Base-by-base conservation (phyloP, 768 basidiomycete species). In the Boletus rubroflammeus region DNA sequence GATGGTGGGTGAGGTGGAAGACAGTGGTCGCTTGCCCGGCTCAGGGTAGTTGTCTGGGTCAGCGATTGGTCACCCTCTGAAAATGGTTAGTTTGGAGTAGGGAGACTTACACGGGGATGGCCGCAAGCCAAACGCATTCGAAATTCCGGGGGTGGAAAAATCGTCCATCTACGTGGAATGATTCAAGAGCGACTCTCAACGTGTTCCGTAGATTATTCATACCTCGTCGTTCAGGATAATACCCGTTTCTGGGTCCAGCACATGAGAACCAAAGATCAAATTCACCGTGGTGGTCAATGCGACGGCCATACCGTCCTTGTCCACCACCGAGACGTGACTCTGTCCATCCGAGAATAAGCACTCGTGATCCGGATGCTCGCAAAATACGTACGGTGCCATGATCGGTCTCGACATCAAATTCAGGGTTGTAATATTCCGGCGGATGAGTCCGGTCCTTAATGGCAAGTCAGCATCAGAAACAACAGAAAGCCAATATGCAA, bases 231-330 rank as follows among this genome's bases (percentile, higher is more conserved):
- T 98, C 39, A 98, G 71, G 47, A 98, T 80, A 28, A 98, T 78
- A 0, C 96, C 95, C 0, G 94, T 97, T 48, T 84, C 79, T 0
- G 88, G 81, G 69, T 96, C 93, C 59, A 96, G 76, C 1, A 98
- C 90, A 53, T 79, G 81, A 3, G 91, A 94, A 15, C 95, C 96
- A 70, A 96, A 98, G 17, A 95, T 75, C 0, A 87, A 72, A 68
- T 98, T 98, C 43, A 98, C 86, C 0, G 95, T 95, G 4, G 90
- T 86, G 1, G 95, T 97, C 32, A 98, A 64, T 15, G 88, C 70
- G 6, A 93, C 91, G 0, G 88, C 93, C 81, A 95, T 93, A 19
- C 93, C 93, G 63, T 86, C 76, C 61, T 79, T 77, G 71, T 98
- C 96, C 6, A 96, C 74, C 8, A 87, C 80, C 6, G 89, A 91